A percentile compares a stretch with the other conserved stretches of the same genome.
Conservation (phyloP, 2,329 filamentous ascomycete species). For the Fusarium sp. region DNA sequence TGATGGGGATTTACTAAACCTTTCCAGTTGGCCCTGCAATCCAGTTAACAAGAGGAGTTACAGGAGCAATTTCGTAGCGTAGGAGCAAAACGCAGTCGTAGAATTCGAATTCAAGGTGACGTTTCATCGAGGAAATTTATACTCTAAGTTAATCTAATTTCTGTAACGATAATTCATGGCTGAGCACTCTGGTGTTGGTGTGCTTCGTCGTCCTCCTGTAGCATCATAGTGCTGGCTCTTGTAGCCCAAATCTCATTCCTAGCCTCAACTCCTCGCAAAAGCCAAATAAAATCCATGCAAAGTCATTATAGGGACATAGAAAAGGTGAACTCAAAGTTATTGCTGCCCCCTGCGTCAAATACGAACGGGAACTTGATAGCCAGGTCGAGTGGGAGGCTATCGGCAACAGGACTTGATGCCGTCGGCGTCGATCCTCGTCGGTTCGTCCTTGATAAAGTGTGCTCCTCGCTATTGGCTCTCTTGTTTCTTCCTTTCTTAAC, state of each 20-base stretch:
- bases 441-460: slow-evolving; percentile 25
- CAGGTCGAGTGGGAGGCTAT: slow-evolving; percentile 2
- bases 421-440: slow-evolving; percentile 21
- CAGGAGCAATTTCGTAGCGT: not conserved
- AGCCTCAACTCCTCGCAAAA: slow-evolving; percentile 19
- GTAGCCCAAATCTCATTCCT: not conserved
- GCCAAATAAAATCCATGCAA: not conserved
- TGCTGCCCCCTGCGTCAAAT: slow-evolving; percentile 32
- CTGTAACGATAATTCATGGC: not conserved
- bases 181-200: not conserved
- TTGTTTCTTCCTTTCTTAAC: slow-evolving; percentile 43
- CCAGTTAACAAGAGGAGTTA: not conserved
- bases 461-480: slow-evolving; percentile 39
- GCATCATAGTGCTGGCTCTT: not conserved
- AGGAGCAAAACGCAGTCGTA: not conserved
- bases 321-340: slow-evolving; percentile 42
- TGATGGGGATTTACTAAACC: slow-evolving; percentile 36
- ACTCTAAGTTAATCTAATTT: slow-evolving; percentile 32
- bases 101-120: not conserved
- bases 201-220: not conserved
- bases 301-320: slow-evolving; percentile 15
- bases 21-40: not conserved
- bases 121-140: slow-evolving; percentile 15
- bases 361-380: slow-evolving; percentile 32
- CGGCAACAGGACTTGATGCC: not conserved